phyloP scores from a whole-genome alignment of 2,329 filamentous ascomycete species.

The Thermothelomyces thermophilus region DNA sequence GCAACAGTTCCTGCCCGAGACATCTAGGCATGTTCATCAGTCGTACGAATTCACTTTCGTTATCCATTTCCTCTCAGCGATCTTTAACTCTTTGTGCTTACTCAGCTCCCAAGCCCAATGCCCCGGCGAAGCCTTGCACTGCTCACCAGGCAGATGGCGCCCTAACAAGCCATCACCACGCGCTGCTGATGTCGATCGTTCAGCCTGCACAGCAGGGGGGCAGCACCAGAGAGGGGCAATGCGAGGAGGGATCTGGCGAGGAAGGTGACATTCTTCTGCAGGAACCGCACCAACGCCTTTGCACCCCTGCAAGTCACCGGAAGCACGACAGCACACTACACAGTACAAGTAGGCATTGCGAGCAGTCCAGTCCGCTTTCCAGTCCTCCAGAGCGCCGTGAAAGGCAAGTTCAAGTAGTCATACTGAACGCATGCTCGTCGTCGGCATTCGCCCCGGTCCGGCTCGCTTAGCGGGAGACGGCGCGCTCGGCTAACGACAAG shows the following conservation, averaged over 20 bases:
- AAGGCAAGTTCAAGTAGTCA: too few species aligned
- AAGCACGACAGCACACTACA: neutral
- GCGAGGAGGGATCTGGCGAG: neutral
- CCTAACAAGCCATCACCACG: neutral
- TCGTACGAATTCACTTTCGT: too few species aligned
- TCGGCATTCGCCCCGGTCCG: neutral
- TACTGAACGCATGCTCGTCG: neutral
- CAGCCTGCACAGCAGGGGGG: neutral
- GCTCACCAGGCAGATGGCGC: neutral
- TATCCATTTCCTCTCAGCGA: too few species aligned
- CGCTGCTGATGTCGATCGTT: neutral
- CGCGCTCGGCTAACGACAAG: neutral
- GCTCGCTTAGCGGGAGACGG: neutral
- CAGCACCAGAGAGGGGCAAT: neutral
- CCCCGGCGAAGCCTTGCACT: too few species aligned
- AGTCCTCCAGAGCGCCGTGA: too few species aligned
- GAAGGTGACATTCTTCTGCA: constrained; percentile 7
- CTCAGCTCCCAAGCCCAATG: too few species aligned
- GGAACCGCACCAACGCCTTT: neutral
- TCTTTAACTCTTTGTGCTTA: too few species aligned
- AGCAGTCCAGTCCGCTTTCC: too few species aligned
- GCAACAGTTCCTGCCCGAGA: too few species aligned
- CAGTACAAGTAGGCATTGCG: too few species aligned
- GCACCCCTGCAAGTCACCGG: neutral
- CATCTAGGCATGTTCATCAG: too few species aligned